phyloP scores from a whole-genome alignment of 1,284 basidiomycete genomes.

The Cryptococcus sp. region DNA sequence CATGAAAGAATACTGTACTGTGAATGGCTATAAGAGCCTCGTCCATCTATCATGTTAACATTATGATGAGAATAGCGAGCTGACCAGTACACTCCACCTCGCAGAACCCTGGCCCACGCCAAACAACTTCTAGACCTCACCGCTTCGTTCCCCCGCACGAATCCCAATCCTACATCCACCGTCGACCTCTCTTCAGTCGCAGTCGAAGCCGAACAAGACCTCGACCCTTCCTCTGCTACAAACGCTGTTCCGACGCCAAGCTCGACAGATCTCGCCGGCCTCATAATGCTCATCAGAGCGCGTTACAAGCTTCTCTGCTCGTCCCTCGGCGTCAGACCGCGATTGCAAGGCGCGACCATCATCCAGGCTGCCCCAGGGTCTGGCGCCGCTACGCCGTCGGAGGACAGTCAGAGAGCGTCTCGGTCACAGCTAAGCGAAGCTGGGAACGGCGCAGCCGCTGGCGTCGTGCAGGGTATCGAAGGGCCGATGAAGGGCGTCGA shows the following conservation, averaged over 20 bases:
- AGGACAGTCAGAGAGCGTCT: slow-evolving; percentile 3
- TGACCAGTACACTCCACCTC: neutral
- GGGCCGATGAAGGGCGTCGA: slow-evolving; percentile 52
- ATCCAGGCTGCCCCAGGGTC: slow-evolving; percentile 12
- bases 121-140: slow-evolving; percentile 71
- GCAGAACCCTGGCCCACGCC: slow-evolving; percentile 64
- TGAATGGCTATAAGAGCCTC: neutral
- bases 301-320: slow-evolving; percentile 85
- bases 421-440: neutral
- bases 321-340: slow-evolving; percentile 71
- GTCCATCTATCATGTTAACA: neutral
- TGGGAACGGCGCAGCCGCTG: slow-evolving; percentile 7
- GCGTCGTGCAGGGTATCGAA: slow-evolving; percentile 43
- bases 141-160: slow-evolving; percentile 70
- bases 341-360: slow-evolving; percentile 43
- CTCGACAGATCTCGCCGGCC: slow-evolving; percentile 60
- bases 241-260: neutral
- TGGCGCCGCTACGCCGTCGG: slow-evolving; percentile 16
- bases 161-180: slow-evolving; percentile 57
- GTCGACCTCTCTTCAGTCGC: neutral
- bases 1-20: neutral
- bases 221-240: neutral
- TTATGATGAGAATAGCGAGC: neutral
- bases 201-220: neutral
- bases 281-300: slow-evolving; percentile 81